Base-by-base conservation (phyloP, 108 stramenopile species). In the Pinguiococcus pyrenoidosus region DNA sequence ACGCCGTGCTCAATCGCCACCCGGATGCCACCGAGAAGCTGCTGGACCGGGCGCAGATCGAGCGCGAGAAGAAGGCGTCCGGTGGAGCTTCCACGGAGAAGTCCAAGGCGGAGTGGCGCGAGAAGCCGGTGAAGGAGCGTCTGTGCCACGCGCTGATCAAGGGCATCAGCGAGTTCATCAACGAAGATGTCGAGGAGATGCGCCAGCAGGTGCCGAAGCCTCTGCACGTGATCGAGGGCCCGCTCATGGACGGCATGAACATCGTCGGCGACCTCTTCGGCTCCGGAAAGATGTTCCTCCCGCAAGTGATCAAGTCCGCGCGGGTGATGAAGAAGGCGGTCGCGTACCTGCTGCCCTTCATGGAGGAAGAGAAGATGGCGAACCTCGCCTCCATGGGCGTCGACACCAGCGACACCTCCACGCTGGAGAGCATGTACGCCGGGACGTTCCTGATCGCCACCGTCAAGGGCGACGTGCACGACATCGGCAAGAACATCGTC, bases 261-360 rank as follows among this genome's bases (percentile, higher is more conserved):
- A 73, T 94, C 4, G 89, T 99, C 27, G 97, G 97, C 7, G 97
- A 99, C 66, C 68, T 99, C 29, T 99, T 99, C 56, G 97, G 97
- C 23, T 63, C 90, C 29, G 97, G 97, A 38, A 99, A 99, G 65
- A 99, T 99, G 97, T 99, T 99, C 55, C 69, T 99, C 49, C 97
- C 97, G 25, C 97, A 99, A 79, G 97, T 99, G 35, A 99, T 99
- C 68, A 99, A 99, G 64, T 88, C 85, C 27, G 97, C 97, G 25
- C 87, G 97, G 28, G 97, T 99, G 0, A 99, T 99, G 97, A 99
- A 99, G 83, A 96, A 96, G 71, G 97, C 97, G 34, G 97, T 99
- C 24, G 92, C 92, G 2, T 93, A 93, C 51, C 61, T 99, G 33
- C 71, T 96, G 35, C 97, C 97, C 1, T 99, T 90, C 71, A 99